phyloP scores from a whole-genome alignment of 2,329 filamentous ascomycete species.

The Diaporthe amygdali region DNA sequence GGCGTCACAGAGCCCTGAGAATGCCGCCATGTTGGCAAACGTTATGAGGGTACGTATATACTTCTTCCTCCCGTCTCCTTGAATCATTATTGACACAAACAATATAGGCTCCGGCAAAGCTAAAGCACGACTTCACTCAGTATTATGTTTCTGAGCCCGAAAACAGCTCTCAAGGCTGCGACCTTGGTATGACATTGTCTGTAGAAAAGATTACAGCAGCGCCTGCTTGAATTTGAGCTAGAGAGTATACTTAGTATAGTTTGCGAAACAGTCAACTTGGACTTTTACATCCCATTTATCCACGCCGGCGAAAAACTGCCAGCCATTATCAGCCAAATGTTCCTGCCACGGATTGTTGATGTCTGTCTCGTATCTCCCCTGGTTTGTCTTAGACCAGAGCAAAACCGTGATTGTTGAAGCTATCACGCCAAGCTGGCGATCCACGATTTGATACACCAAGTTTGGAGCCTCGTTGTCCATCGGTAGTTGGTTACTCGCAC shows the following conservation, averaged over 20 bases:
- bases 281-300: background rate
- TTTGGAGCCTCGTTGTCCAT: background rate
- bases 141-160: background rate
- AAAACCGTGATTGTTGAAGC: background rate
- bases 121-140: constrained; percentile 2
- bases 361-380: too few relatives aligned
- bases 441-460: background rate
- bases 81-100: background rate
- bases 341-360: too few relatives aligned
- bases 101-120: background rate
- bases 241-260: too few relatives aligned
- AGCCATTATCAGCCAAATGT: too few relatives aligned
- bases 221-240: background rate
- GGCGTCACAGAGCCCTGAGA: background rate
- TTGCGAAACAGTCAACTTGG: background rate
- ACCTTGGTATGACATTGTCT: background rate
- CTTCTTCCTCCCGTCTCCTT: accelerated
- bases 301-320: too few relatives aligned
- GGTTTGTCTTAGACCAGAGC: too few relatives aligned
- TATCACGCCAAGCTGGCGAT: background rate
- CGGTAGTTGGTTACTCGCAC: background rate
- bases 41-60: background rate
- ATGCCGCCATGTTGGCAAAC: background rate
- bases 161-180: background rate
- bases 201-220: background rate